These are phyloP conservation scores for Gossypium sturtianum DNA, from an alignment of 345 rosid genomes.

Conservation along the genomic window DNA sequence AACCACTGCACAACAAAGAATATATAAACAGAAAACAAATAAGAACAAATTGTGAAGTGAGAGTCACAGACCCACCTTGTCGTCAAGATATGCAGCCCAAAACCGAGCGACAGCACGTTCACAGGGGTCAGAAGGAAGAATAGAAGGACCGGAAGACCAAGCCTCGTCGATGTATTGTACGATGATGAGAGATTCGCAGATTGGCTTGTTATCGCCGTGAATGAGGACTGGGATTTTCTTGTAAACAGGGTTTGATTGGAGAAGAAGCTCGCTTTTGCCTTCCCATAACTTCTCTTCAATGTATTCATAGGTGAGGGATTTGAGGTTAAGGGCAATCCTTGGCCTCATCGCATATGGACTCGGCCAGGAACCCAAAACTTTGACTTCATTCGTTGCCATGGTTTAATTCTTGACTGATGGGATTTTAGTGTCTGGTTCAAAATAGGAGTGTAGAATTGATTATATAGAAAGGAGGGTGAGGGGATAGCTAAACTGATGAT, in stretches of 20 bases:
- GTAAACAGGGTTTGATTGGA: constrained; percentile 25
- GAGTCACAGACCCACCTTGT: neutral
- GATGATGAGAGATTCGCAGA: constrained; percentile 68
- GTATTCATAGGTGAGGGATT: constrained; percentile 52
- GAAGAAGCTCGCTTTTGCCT: constrained; percentile 57
- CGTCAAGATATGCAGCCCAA: constrained; percentile 10
- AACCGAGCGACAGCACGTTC: constrained; percentile 8
- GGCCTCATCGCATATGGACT: constrained; percentile 72
- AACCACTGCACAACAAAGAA: constrained; percentile 38
- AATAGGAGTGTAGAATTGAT: neutral
- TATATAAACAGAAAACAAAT: neutral
- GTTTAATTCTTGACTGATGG: neutral
- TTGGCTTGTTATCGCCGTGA: constrained; percentile 20
- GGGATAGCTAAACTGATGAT: neutral
- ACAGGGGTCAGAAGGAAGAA: constrained; percentile 18
- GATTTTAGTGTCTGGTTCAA: neutral
- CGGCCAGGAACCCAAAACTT: constrained; percentile 64
- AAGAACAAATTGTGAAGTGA: neutral
- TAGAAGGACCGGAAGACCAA: constrained; percentile 58
- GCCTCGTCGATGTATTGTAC: constrained; percentile 65
- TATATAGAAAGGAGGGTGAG: neutral
- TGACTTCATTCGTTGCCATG: constrained; percentile 10
- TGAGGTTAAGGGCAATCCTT: constrained; percentile 65
- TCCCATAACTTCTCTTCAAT: constrained; percentile 37
- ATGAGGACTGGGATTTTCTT: constrained; percentile 5